Evolutionary conservation across 2,329 filamentous ascomycete species (phyloP).

Genomic region (Penicillium sp.): DNA sequence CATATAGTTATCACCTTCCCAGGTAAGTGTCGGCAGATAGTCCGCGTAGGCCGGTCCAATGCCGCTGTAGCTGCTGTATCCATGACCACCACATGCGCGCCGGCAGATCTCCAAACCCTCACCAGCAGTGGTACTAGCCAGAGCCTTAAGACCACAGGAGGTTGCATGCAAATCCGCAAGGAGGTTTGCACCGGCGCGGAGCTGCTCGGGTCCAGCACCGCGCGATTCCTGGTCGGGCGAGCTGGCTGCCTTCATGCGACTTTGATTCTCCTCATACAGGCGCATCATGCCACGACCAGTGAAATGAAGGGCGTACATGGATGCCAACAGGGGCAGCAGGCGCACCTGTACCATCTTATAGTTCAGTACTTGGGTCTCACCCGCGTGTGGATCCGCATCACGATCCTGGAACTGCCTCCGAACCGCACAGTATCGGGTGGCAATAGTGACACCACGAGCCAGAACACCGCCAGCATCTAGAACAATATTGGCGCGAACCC

Average conservation of each 20-base stretch:
- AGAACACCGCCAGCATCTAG: constrained; percentile 69
- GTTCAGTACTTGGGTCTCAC: constrained; percentile 73
- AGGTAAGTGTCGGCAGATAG: constrained; percentile 68
- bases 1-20: constrained; percentile 83
- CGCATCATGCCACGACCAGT: constrained; percentile 74
- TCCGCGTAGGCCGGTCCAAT: constrained; percentile 73
- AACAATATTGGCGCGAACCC: constrained; percentile 70
- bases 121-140: constrained; percentile 68
- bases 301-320: constrained; percentile 76
- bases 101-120: constrained; percentile 74
- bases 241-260: constrained; percentile 57
- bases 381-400: constrained; percentile 58
- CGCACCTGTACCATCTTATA: constrained; percentile 79
- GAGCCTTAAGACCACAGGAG: constrained; percentile 72
- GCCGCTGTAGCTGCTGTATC: constrained; percentile 72
- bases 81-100: constrained; percentile 73
- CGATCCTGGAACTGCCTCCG: constrained; percentile 76
- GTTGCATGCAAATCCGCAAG: constrained; percentile 74
- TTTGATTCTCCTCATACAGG: constrained; percentile 70
- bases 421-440: constrained; percentile 70
- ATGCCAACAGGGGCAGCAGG: constrained; percentile 67
- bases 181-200: constrained; percentile 63
- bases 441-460: constrained; percentile 74
- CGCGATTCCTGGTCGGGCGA: constrained; percentile 48
- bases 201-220: constrained; percentile 66